Evolutionary conservation across 768 basidiomycete genomes (phyloP).

Genomic region (Thelephora aurantiotincta): DNA sequence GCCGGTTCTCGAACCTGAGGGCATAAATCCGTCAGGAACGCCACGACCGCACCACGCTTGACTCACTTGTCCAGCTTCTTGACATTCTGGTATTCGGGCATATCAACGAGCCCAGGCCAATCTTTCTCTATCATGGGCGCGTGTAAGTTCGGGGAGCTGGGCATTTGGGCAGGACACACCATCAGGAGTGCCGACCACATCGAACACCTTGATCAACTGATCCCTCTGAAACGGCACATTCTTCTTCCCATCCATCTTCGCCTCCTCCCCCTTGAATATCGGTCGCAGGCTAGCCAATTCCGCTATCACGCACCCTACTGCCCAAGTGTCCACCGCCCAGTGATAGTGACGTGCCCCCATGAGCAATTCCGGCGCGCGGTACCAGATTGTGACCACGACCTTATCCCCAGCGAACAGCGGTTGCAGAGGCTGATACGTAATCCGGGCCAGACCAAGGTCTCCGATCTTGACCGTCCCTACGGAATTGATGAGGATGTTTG

Average conservation of each 20-base stretch:
- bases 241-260: slow-evolving; percentile 94
- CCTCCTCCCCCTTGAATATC: slow-evolving; percentile 99
- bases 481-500: slow-evolving; percentile 92
- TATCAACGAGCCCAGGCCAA: slow-evolving; percentile 76
- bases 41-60: too few species aligned
- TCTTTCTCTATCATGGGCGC: slow-evolving; percentile 42
- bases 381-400: slow-evolving; percentile 99
- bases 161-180: slow-evolving; percentile 29
- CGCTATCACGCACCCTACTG: slow-evolving; percentile 94
- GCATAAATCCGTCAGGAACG: too few species aligned
- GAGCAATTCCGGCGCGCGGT: slow-evolving; percentile 90
- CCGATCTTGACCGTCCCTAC: slow-evolving; percentile 91
- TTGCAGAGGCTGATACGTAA: slow-evolving; percentile 85
- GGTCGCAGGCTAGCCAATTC: slow-evolving; percentile 88
- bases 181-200: slow-evolving; percentile 81
- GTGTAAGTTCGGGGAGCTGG: slow-evolving; percentile 1
- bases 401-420: slow-evolving; percentile 90
- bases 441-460: slow-evolving; percentile 88
- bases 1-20: slow-evolving; percentile 41
- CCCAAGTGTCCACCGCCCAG: slow-evolving; percentile 94
- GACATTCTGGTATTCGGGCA: slow-evolving; percentile 83
- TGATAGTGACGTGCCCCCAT: slow-evolving; percentile 97
- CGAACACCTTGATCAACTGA: slow-evolving; percentile 91
- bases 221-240: slow-evolving; percentile 95
- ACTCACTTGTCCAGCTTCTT: slow-evolving; percentile 62